Evolutionary conservation across 2,329 filamentous ascomycete species (phyloP).

Genomic region (Fusarium mexicanum): DNA sequence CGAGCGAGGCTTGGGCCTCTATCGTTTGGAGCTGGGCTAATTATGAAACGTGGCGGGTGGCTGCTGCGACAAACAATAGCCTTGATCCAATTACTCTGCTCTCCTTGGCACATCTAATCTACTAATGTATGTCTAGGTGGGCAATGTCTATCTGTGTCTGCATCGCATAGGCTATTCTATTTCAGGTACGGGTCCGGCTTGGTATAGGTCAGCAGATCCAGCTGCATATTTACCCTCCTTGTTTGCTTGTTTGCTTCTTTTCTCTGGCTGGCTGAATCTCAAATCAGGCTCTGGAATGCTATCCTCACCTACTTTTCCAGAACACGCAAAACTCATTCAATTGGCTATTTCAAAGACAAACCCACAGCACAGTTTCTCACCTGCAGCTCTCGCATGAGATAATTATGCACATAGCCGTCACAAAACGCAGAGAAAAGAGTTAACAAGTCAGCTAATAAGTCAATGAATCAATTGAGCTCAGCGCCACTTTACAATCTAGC

Average conservation of each 20-base stretch:
- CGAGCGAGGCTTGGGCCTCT: not conserved
- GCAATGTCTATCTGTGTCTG: not conserved
- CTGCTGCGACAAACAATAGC: constrained; percentile 12
- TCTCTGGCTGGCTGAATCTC: not conserved
- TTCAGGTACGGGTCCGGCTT: not conserved
- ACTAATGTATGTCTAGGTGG: not conserved
- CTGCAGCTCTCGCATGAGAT: not conserved
- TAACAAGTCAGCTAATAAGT: not conserved
- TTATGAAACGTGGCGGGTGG: constrained; percentile 22
- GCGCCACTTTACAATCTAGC: constrained; percentile 10
- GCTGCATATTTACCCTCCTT: not conserved
- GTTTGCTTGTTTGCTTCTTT: not conserved
- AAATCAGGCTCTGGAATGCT: not conserved
- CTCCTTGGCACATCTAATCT: not conserved
- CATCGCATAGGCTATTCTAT: not conserved
- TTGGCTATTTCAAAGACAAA: not conserved
- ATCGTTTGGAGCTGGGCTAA: not conserved
- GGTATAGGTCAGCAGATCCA: not conserved
- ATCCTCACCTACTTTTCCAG: not conserved
- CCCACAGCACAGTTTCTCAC: not conserved
- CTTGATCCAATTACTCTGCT: constrained; percentile 1
- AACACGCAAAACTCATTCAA: not conserved
- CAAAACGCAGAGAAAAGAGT: not conserved
- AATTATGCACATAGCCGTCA: constrained; percentile 8
- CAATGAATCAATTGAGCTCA: constrained; percentile 1